Conservation (phyloP, 2,329 filamentous ascomycete genomes). For the Scedosporium boydii region DNA sequence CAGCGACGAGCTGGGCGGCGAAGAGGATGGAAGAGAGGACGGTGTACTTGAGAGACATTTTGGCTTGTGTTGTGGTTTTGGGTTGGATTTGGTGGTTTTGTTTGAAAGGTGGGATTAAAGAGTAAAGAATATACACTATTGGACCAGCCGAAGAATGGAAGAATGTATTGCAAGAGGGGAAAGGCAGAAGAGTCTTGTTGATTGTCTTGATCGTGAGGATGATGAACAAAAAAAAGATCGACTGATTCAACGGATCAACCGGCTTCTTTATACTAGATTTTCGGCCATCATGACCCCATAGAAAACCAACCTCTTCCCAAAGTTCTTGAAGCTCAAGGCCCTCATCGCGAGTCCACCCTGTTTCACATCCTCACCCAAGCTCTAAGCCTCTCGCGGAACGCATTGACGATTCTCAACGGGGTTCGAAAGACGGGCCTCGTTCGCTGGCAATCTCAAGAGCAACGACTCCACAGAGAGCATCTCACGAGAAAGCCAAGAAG, state of each 20-base stretch:
- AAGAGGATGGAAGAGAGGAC: conserved; percentile 39
- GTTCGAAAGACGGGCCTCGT: background rate
- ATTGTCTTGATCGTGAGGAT: background rate
- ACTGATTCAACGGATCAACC: background rate
- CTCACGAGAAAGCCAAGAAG: background rate
- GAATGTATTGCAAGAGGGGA: background rate
- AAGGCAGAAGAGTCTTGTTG: background rate
- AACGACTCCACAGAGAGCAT: background rate
- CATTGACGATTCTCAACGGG: background rate
- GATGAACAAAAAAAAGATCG: background rate
- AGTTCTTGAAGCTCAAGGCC: background rate
- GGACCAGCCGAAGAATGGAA: conserved; percentile 5
- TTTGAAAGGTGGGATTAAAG: background rate
- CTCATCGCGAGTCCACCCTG: background rate
- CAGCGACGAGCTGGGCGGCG: conserved; percentile 44
- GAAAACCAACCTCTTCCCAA: background rate
- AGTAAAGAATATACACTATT: background rate
- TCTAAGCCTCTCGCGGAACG: background rate
- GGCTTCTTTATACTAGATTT: background rate
- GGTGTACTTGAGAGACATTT: conserved; percentile 22
- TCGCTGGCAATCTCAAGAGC: background rate
- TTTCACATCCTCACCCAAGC: background rate
- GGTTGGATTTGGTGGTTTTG: background rate
- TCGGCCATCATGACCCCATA: background rate
- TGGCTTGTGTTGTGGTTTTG: conserved; percentile 6